A percentile compares a stretch with the other conserved stretches of the same genome.
These are phyloP conservation scores for Picocystis sp. DNA, from an alignment of 163 green algal genomes.

Conservation along the genomic window DNA sequence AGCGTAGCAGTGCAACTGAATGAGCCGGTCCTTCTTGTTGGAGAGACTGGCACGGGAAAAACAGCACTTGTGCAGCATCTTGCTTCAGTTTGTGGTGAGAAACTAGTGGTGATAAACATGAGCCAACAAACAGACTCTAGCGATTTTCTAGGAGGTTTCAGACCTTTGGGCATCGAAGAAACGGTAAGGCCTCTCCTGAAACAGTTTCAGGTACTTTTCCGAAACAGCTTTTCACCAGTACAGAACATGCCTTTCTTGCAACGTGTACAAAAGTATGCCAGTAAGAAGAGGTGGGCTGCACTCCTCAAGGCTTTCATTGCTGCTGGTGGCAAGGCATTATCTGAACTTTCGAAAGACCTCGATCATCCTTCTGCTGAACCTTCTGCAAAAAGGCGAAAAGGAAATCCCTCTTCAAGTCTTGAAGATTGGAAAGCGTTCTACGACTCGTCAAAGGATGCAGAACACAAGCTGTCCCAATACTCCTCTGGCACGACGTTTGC, in stretches of 20 bases:
- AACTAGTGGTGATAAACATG: conserved; percentile 88
- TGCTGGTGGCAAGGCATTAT: conserved; percentile 9
- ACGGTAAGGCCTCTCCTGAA: conserved; percentile 58
- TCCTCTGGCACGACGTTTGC: conserved; percentile 73
- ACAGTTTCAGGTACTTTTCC: conserved; percentile 59
- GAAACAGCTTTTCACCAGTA: conserved; percentile 44
- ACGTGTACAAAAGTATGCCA: conserved; percentile 43
- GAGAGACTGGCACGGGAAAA: conserved; percentile 94
- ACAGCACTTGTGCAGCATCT: conserved; percentile 77
- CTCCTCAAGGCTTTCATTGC: conserved; percentile 69
- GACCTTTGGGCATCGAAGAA: conserved; percentile 57
- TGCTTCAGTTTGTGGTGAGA: conserved; percentile 31
- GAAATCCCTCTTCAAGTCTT: no score
- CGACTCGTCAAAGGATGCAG: conserved; percentile 43
- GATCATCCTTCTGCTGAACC: no score
- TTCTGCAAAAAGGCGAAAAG: no score
- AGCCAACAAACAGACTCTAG: conserved; percentile 87
- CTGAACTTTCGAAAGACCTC: no score
- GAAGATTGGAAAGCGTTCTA: neutral
- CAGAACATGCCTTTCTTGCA: conserved; percentile 77
- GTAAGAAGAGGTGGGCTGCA: conserved; percentile 58
- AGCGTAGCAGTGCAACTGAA: conserved; percentile 31
- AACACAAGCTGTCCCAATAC: conserved; percentile 40
- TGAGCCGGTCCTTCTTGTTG: conserved; percentile 88
- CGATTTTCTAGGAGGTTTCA: conserved; percentile 92